Percentiles rank a stretch among this genome's conserved stretches.
Conservation (phyloP, 139 green algal genomes). For the Zygnema circumcarinatum region DNA sequence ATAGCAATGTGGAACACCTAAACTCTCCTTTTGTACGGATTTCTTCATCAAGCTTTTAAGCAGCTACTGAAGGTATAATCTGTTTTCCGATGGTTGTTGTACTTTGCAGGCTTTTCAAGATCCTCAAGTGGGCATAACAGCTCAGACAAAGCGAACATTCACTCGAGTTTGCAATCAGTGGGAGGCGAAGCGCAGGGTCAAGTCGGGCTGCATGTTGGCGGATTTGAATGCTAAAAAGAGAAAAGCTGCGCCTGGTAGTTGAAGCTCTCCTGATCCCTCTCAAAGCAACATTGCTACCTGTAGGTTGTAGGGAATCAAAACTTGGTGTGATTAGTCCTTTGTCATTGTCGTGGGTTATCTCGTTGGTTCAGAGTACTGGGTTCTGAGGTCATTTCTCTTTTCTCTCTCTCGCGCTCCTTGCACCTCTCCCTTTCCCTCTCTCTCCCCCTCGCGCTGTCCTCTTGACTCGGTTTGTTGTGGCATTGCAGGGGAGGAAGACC, state of each 20-base stretch:
- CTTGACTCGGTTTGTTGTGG: no score
- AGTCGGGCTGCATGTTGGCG: not conserved
- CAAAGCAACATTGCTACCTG: no score
- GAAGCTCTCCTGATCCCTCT: not conserved
- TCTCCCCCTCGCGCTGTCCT: not conserved
- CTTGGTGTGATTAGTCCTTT: no score
- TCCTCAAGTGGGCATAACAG: not conserved
- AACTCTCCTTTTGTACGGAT: not conserved
- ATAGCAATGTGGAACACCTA: not conserved
- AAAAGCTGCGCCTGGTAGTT: not conserved
- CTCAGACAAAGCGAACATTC: not conserved
- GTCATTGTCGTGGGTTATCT: no score
- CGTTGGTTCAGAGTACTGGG: no score
- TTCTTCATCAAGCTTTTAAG: not conserved
- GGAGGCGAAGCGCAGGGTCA: not conserved
- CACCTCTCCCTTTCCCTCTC: not conserved
- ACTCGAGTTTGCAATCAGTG: not conserved
- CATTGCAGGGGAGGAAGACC: no score
- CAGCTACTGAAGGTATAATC: not conserved
- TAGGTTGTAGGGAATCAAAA: no score
- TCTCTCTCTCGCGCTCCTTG: not conserved
- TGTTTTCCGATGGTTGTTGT: not conserved
- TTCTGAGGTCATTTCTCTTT: no score
- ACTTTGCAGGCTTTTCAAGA: not conserved
- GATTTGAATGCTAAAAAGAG: not conserved